These are phyloP conservation scores for Pseudogymnoascus sp. DNA, from an alignment of 2,329 filamentous ascomycete species.

Conservation along the genomic window DNA sequence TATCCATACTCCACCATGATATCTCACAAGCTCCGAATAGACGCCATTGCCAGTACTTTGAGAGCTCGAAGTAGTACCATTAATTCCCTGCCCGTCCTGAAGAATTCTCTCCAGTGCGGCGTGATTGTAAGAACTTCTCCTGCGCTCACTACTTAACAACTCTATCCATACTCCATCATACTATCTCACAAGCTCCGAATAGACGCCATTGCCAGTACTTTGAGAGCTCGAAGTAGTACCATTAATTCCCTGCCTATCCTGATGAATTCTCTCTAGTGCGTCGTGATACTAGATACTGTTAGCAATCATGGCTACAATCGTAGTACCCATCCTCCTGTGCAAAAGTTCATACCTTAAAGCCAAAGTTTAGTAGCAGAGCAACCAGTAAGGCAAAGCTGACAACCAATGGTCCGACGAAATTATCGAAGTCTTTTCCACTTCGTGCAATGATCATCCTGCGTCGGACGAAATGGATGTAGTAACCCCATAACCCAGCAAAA, in stretches of 20 bases:
- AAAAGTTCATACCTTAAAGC: slow-evolving; percentile 57
- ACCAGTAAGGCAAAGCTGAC: slow-evolving; percentile 71
- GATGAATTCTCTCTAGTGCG: neutral
- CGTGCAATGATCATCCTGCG: slow-evolving; percentile 72
- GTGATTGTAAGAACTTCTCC: neutral
- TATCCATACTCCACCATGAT: neutral
- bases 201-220: neutral
- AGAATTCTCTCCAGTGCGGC: neutral
- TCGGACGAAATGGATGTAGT: slow-evolving; percentile 68
- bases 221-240: neutral
- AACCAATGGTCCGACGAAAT: slow-evolving; percentile 72
- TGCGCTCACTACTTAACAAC: neutral
- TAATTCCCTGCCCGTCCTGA: neutral
- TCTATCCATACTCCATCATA: neutral
- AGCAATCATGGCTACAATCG: neutral
- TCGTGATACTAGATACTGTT: neutral
- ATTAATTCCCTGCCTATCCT: neutral
- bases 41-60: neutral
- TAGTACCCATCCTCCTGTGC: neutral
- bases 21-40: neutral
- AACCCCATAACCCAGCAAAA: slow-evolving; percentile 83
- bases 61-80: neutral
- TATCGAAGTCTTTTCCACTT: slow-evolving; percentile 90
- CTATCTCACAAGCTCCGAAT: slow-evolving; percentile 1
- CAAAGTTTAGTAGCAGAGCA: slow-evolving; percentile 79